A percentile compares a stretch with the other conserved stretches of the same genome.
These are phyloP conservation scores for Dictyostelium discoideum DNA, from an alignment of 78 protist species.

Conservation along the genomic window dicty_2.7 NC_007090.3:5050001-5050500, in stretches of 20 bases:
- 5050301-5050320: neutral
- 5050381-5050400: neutral
- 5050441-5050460: neutral
- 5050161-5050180: too few relatives aligned
- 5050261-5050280: neutral
- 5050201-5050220: neutral
- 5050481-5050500: neutral
- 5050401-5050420: neutral
- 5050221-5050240: neutral
- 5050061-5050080: too few relatives aligned
- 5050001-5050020: neutral
- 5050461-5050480: neutral
- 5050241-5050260: neutral
- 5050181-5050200: neutral
- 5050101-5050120: too few relatives aligned
- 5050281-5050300: neutral
- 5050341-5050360: neutral
- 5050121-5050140: too few relatives aligned
- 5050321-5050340: neutral
- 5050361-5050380: neutral
- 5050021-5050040: neutral
- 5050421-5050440: neutral
- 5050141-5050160: too few relatives aligned
- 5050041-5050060: neutral
- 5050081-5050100: too few relatives aligned